Base-by-base conservation (phyloP, 2,329 filamentous ascomycete species). In the Neofusicoccum cordaticola region DNA sequence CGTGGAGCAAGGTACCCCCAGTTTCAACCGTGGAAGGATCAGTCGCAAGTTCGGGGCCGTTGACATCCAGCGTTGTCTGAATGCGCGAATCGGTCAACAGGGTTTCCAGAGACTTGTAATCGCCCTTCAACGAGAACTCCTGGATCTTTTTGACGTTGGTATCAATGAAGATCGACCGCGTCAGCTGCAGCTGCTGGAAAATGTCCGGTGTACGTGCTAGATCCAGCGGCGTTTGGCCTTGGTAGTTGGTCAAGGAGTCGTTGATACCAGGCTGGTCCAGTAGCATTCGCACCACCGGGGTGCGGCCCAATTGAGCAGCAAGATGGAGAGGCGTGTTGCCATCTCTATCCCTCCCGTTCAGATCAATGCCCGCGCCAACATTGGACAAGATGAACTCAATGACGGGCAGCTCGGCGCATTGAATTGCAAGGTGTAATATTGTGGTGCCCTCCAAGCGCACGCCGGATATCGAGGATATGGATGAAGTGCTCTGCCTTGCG, bases 271-370 rank as follows among this genome's bases (percentile, higher is more conserved):
- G 86, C 69, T 92, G 90, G 60, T 93, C 91, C 31, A 99, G 84
- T 60, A 99, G 83, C 66, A 97, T 84, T 67, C 90, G 89, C 64
- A 99, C 93, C 7, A 97, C 85, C 2, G 90, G 86, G 0, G 86
- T 86, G 50, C 95, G 87, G 12, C 94, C 94, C 62, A 98, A 88
- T 63, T 86, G 84, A 35, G 94, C 90, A 8, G 95, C 95, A 42
- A 98, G 79, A 76, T 98, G 94, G 61, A 99, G 85, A 22, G 95
- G 89, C 0, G 93, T 97, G 76, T 98, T 99, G 67, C 95, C 95
- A 71, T 98, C 94, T 70, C 90, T 90, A 78, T 99, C 95, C 67
- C 91, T 88, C 45, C 90, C 89, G 77, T 98, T 99, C 75, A 98
- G 82, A 73, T 98, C 93, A 63, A 96, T 82, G 67, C 92, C 85